Evolutionary conservation across 495 filamentous ascomycete genomes (phyloP).

Genomic region (Aspergillus sparsus): DNA sequence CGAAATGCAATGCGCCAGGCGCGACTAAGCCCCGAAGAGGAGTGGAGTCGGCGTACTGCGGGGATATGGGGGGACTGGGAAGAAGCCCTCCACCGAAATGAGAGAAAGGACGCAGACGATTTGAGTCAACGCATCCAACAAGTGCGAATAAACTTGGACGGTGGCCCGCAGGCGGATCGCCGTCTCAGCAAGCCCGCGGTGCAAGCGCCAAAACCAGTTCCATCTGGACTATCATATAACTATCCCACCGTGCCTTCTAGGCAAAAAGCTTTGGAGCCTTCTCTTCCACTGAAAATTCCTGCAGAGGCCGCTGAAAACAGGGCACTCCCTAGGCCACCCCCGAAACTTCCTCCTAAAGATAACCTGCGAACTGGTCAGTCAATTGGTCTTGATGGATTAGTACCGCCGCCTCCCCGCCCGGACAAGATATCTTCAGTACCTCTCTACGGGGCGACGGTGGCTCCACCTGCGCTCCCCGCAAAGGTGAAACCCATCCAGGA

Average conservation of each 20-base stretch:
- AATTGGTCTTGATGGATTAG: constrained; percentile 24
- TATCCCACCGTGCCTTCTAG: constrained; percentile 56
- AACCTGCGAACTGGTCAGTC: constrained; percentile 24
- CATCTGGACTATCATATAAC: constrained; percentile 38
- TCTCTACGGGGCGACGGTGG: background rate
- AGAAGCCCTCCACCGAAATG: constrained; percentile 36
- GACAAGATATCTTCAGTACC: constrained; percentile 29
- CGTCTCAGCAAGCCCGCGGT: constrained; percentile 17
- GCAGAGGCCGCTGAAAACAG: constrained; percentile 27
- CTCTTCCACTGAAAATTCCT: constrained; percentile 19
- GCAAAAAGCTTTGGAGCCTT: constrained; percentile 36
- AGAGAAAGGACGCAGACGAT: constrained; percentile 32
- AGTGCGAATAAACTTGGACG: constrained; percentile 40
- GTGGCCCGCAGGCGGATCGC: constrained; percentile 18
- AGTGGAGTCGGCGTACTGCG: constrained; percentile 56
- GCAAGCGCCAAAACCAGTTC: constrained; percentile 17
- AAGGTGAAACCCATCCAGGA: constrained; percentile 27
- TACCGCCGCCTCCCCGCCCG: constrained; percentile 33
- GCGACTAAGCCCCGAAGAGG: constrained; percentile 55
- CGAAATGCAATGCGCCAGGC: constrained; percentile 56
- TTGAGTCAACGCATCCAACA: constrained; percentile 52
- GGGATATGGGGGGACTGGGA: constrained; percentile 68
- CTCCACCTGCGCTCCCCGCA: constrained; percentile 29
- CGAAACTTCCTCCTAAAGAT: constrained; percentile 55
- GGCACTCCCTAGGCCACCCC: constrained; percentile 38